Evolutionary conservation across 2,329 filamentous ascomycete genomes (phyloP), one percentile per base, ranked within the genome.

Genomic region (Diaporthe caulivora): DNA sequence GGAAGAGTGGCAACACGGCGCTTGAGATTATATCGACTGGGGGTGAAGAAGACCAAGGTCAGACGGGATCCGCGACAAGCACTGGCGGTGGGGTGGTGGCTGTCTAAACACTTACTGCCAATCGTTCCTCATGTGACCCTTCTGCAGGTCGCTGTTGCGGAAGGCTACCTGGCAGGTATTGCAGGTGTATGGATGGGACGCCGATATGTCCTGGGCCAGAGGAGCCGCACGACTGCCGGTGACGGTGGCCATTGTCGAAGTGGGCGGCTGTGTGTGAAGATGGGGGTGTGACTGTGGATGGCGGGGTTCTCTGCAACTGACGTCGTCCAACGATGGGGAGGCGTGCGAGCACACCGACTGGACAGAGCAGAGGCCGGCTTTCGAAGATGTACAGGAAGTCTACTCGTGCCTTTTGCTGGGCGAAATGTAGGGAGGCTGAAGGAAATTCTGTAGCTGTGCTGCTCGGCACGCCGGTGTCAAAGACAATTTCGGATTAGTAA

Each of bases 131-230:
- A 99, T 99, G 82, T 99, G 97, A 49, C 91, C 92, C 82, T 97
- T 92, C 85, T 99, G 97, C 72, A 97, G 89, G 81, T 98, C 96
- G 82, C 94, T 95, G 81, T 94, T 95, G 77, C 96, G 93, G 85
- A 98, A 99, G 69, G 96, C 97, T 78, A 99, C 95, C 82, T 98
- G 95, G 82, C 97, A 99, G 73, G 95, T 97, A 84, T 98, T 99
- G 91, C 97, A 99, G 72, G 96, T 98, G 85, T 96, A 99, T 1
- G 97, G 96, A 82, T 98, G 95, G 34, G 92, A 88, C 42, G 89
- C 80, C 21, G 84, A 79, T 34, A 79, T 60, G 55, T 84, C 80
- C 77, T 77, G 79, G 70, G 77, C 77, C 62, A 78, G 77, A 73
- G 44, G 78, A 74, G 67, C 75, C 75, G 31, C 76, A 74, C 85